Conservation (phyloP, 176 grass and related monocot genomes). For the Oryza meyeriana region DNA sequence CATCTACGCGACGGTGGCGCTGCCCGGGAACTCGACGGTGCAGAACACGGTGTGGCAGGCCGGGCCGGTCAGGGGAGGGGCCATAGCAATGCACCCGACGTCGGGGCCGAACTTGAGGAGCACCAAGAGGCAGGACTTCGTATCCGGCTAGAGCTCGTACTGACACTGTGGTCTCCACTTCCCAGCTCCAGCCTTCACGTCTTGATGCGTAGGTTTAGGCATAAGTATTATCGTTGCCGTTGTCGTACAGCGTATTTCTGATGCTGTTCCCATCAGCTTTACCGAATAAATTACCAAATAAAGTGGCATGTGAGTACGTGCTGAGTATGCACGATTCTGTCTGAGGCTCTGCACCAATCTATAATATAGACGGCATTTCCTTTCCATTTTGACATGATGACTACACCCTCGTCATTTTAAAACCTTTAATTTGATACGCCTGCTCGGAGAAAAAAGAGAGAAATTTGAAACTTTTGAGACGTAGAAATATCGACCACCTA, state of each 20-base stretch:
- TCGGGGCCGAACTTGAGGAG: slow-evolving; percentile 28
- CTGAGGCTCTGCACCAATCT: neutral
- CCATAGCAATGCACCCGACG: slow-evolving; percentile 29
- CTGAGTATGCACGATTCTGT: neutral
- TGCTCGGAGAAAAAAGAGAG: too few relatives aligned
- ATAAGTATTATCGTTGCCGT: neutral
- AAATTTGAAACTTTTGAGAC: too few relatives aligned
- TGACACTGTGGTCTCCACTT: neutral
- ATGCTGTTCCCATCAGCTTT: neutral
- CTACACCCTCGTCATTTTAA: too few relatives aligned
- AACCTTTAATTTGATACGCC: too few relatives aligned
- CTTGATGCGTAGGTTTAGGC: slow-evolving; percentile 17
- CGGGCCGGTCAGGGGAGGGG: slow-evolving; percentile 28
- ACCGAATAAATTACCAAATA: neutral
- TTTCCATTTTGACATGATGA: too few relatives aligned
- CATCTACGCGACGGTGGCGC: slow-evolving; percentile 57
- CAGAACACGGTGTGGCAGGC: slow-evolving; percentile 84
- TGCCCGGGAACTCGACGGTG: slow-evolving; percentile 49
- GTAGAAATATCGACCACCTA: too few relatives aligned
- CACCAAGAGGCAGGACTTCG: slow-evolving; percentile 42
- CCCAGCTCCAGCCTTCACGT: slow-evolving; percentile 21
- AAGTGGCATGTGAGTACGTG: too few relatives aligned
- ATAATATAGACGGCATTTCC: too few relatives aligned
- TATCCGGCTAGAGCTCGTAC: slow-evolving; percentile 21
- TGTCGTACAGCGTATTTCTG: neutral